These are phyloP conservation scores for Malus hybrid DNA, from an alignment of 331 rosid species.

Conservation along the genomic window DNA sequence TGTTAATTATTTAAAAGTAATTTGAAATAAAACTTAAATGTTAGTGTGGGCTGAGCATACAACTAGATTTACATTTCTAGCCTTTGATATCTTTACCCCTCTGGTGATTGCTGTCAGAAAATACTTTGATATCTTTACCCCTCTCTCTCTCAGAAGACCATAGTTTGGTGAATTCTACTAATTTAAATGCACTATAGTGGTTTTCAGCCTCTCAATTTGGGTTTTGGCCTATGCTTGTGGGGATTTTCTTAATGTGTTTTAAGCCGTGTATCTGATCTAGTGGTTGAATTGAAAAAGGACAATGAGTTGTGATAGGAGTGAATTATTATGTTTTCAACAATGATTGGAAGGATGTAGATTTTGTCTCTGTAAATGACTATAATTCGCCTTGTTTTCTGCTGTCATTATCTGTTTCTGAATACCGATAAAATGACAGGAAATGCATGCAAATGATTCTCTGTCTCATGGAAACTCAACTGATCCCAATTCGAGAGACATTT, in stretches of 20 bases:
- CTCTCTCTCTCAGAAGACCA: not conserved
- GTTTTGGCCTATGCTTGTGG: not conserved
- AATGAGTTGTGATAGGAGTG: not conserved
- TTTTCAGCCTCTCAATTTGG: not conserved
- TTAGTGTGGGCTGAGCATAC: not conserved
- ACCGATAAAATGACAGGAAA: constrained; percentile 14
- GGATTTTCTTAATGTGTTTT: not conserved
- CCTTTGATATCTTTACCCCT: not conserved
- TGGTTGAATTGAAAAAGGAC: not conserved
- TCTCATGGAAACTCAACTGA: constrained; percentile 46
- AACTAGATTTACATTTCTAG: no score
- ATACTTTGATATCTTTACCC: no score
- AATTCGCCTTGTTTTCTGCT: not conserved
- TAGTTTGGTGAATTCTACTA: not conserved
- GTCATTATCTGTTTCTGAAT: not conserved
- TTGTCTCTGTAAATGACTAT: not conserved
- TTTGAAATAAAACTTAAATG: not conserved
- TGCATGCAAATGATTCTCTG: constrained; percentile 23
- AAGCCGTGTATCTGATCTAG: not conserved
- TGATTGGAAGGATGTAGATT: not conserved
- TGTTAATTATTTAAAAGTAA: not conserved
- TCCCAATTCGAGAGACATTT: constrained; percentile 43
- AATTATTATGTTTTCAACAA: not conserved
- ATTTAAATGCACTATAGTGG: not conserved
- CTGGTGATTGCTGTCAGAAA: no score